Evolutionary conservation across 257 asterid species (phyloP), one percentile per base, ranked within the genome.

Genomic region (Thymus quinquecostatus): DNA sequence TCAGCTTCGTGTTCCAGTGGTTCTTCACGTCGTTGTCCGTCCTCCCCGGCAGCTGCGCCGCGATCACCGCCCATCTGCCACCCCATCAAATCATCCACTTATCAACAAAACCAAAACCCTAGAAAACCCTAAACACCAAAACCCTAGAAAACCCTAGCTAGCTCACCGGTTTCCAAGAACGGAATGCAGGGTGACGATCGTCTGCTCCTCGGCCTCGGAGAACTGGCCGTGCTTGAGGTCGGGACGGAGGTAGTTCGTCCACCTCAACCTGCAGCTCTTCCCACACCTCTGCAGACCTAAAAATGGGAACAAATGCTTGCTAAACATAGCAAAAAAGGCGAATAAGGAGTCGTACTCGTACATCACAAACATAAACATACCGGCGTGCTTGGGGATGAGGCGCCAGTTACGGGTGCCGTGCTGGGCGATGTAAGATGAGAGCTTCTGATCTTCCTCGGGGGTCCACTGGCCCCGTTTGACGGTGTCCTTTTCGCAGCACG

Each of bases 331-430:
- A 21, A 21, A 21, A 21, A 1, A 36, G 2, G 40, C 40, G 5
- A 36, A 36, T 21, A 21, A 21, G 21, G 21, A 21, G 21, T 0
- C 21, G 21, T 21, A n/a, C n/a, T n/a, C n/a, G n/a, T n/a, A n/a
- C n/a, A n/a, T n/a, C 21, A 21, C 21, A 21, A 34, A 34, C 4
- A 2, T 34, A 3, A 0, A 36, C 5, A 36, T 36, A 89, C 96
- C 97, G 10, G 99, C 99, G 38, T 94, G 92, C 61, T 94, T 94
- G 69, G 99, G 99, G 66, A 94, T 91, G 82, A 94, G 96, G 10
- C 99, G 96, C 99, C 99, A 94, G 71, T 94, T 94, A 13, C 96
- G 80, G 8, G 98, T 93, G 49, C 98, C 98, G 60, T 93, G 88
- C 64, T 91, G 97, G 53, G 97, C 91, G 75, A 93, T 91, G 87